Evolutionary conservation across 148 eudicot species (phyloP), one percentile per base, ranked within the genome.

Genomic region (Rhododendron ovatum): DNA sequence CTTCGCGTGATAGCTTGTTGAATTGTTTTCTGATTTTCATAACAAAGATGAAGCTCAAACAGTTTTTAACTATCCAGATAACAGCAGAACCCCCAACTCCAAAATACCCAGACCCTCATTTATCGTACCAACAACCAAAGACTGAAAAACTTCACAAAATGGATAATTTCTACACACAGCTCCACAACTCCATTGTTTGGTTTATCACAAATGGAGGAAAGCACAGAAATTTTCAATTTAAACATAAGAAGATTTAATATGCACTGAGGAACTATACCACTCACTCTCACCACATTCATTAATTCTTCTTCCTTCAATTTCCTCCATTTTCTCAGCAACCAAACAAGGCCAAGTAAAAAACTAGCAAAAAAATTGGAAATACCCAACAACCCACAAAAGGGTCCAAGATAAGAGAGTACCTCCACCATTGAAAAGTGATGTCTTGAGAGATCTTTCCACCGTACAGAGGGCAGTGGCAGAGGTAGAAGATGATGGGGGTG

Each of bases 391-490:
- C n/a, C n/a, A 50, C 7, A 80, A 5, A 14, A 14, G 8, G 4
- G 55, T 14, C 2, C 35, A 26, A 26, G 22, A 37, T 22, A 48
- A 80, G 14, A 26, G 83, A 51, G 26, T 80, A 80, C 83, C 83
- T 48, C 83, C 83, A 11, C 83, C 83, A 80, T 30, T 48, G 41
- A 80, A 51, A 80, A 50, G 51, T 45, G 83, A 80, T 30, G 83
- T 80, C 59, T 28, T 51, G 61, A 80, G 63, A 17, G 83, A 45
- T 80, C 63, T 13, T 45, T 50, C 63, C 26, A 80, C 65, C 12
- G 83, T 80, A 51, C 39, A 80, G 22, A 80, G 51, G 18, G 83
- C 11, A 30, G 4, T 80, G 37, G 83, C 10, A 30, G 83, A 80
- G n/a, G 63, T 20, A 28, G 83, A 50, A 17, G 83, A 28, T 13